Evolutionary conservation across 2,329 filamentous ascomycete genomes (phyloP).

Genomic region (Diplodia seriata): DNA sequence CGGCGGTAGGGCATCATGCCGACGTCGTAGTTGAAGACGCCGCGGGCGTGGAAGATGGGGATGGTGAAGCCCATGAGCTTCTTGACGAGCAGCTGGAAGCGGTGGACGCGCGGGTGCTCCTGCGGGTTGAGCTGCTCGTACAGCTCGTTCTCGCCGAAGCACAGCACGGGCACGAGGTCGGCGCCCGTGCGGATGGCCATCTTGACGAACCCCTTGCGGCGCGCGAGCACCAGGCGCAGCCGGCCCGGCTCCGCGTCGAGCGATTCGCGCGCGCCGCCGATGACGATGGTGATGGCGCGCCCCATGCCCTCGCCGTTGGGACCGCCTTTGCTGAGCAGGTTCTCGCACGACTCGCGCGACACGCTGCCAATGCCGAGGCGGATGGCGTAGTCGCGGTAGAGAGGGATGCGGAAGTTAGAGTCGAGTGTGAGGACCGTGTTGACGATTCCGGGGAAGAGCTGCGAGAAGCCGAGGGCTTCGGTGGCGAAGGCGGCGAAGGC

Average conservation of each 20-base stretch:
- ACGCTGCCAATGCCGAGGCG: conserved; percentile 87
- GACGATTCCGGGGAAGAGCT: conserved; percentile 92
- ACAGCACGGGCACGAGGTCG: conserved; percentile 88
- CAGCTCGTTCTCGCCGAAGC: conserved; percentile 94
- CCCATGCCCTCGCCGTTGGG: conserved; percentile 82
- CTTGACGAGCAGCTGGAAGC: conserved; percentile 82
- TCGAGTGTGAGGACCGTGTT: conserved; percentile 95
- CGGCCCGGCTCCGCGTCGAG: conserved; percentile 83
- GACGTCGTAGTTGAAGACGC: conserved; percentile 97
- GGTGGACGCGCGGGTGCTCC: conserved; percentile 79
- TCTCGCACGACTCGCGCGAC: conserved; percentile 89
- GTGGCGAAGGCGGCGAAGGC: conserved; percentile 91
- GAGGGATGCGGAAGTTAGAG: conserved; percentile 89
- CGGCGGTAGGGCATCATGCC: conserved; percentile 92
- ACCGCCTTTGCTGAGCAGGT: conserved; percentile 81
- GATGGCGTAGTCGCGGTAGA: conserved; percentile 94
- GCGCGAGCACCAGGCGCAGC: conserved; percentile 78
- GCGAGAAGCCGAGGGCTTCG: conserved; percentile 83
- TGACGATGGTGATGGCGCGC: conserved; percentile 93
- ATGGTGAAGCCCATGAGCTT: conserved; percentile 90
- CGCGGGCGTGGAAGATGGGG: conserved; percentile 86
- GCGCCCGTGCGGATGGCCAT: conserved; percentile 91
- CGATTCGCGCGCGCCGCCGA: conserved; percentile 90
- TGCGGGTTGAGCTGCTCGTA: conserved; percentile 87
- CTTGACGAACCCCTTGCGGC: conserved; percentile 92